Base-by-base conservation (phyloP, 2,329 filamentous ascomycete species). In the Trichocomaceae sp. region DNA sequence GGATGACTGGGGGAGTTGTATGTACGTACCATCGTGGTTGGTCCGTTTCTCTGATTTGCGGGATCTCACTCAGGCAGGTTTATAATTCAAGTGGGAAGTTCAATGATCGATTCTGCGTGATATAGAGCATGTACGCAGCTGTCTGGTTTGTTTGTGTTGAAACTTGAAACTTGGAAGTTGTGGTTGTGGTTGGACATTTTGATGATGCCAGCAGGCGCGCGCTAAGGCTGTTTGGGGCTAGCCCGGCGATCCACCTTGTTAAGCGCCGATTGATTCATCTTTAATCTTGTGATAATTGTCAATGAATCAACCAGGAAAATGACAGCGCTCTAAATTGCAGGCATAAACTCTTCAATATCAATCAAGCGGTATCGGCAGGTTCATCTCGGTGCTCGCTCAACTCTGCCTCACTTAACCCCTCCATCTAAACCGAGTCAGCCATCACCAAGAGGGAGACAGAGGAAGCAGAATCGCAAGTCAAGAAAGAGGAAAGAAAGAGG, bases 171-270 rank as follows among this genome's bases (percentile, higher is more conserved):
- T 12, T 17, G 7, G 17, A 13, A 31, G 13, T 26, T 8, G 10
- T 29, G 33, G 23, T 26, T 26, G 4, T 26, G 47, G 22, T 13
- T 47, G 13, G 19, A 35, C 41, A 37, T n/a, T 22, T 35, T 52
- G 29, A 51, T 45, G 49, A 45, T 45, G 49, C 49, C 39, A 51
- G 35, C 33, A 45, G 29, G 15, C 39, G 50, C 41, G 50, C 41
- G 50, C 50, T 22, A 52, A 52, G 50, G 37, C 20, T 23, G 19
- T 20, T n/a, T 42, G 39, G 2, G 39, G 39, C 22, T 44, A 51
- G 29, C 26, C 15, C 13, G 9, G 41, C 6, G 42, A 54, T 42
- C 23, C 22, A 22, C 12, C 22, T 42, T 17, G 17, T 42, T 20
- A 42, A 5, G 12, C 37, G 23, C 35, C 8, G 29, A 17, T n/a